A percentile compares a stretch with the other conserved stretches of the same genome.
These are phyloP conservation scores for Colletotrichum lupini DNA, from an alignment of 2,329 filamentous ascomycete species.

Conservation along the genomic window DNA sequence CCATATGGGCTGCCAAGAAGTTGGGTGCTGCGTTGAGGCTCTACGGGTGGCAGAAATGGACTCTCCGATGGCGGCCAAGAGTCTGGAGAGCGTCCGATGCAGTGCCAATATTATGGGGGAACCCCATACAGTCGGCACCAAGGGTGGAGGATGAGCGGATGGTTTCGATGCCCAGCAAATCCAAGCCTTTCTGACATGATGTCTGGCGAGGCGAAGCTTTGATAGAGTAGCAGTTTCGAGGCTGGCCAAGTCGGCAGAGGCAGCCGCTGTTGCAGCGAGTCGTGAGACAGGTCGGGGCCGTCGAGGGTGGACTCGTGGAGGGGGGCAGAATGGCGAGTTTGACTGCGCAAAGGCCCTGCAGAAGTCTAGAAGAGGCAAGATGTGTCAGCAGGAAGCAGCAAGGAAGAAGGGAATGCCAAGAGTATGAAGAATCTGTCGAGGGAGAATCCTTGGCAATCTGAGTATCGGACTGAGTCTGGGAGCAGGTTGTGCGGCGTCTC, in stretches of 20 bases:
- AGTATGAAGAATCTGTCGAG: conserved; percentile 4
- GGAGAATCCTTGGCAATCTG: conserved; percentile 32
- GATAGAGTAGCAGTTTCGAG: conserved; percentile 25
- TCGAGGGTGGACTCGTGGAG: background rate
- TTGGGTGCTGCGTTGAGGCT: conserved; percentile 20
- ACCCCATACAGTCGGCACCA: background rate
- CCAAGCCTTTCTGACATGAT: conserved; percentile 16
- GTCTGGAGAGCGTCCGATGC: conserved; percentile 14
- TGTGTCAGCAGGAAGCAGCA: conserved; percentile 23
- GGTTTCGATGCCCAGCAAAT: conserved; percentile 11
- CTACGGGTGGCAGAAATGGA: conserved; percentile 5
- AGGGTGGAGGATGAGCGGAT: conserved; percentile 15
- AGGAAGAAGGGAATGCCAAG: background rate
- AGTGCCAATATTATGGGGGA: conserved; percentile 1
- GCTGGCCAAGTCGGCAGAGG: conserved; percentile 24
- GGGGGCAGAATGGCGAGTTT: background rate
- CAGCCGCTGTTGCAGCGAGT: conserved; percentile 22
- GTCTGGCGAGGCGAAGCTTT: conserved; percentile 31
- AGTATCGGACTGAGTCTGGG: conserved; percentile 34
- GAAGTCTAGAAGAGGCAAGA: background rate
- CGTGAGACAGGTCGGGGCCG: conserved; percentile 2
- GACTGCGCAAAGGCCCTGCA: background rate
- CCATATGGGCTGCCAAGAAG: conserved; percentile 4
- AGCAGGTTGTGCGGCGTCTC: conserved; percentile 35
- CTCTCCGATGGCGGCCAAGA: conserved; percentile 16